Base-by-base conservation (phyloP, 2,329 filamentous ascomycete genomes). In the Trichoderma sp. region DNA sequence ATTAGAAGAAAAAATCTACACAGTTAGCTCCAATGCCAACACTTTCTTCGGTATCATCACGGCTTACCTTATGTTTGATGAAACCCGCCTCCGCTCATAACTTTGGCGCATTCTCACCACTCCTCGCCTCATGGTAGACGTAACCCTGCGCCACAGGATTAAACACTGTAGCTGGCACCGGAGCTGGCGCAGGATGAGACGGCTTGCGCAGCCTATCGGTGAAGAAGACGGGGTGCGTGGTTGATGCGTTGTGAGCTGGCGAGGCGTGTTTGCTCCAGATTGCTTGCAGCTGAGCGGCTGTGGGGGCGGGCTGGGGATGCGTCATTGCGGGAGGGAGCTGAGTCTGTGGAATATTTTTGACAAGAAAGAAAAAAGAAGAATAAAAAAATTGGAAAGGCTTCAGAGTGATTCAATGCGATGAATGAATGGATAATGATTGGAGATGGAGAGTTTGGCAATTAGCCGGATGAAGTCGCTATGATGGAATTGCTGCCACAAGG, bases 151-250 rank as follows among this genome's bases (percentile, higher is more conserved):
- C 87, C 4, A 89, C 85, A 0, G 88, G 88, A 71, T 78, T 88
- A 11, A 73, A 74, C 7, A 16, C 67, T 29, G 57, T 33, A 24
- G 19, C 35, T 21, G 68, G 19, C 14, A 67, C 74, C 7, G 71
- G 66, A 52, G 35, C 21, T 29, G 74, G 75, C 70, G 72, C 70
- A 52, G 69, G 73, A 27, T 84, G 81, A 5, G 88, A 85, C 3
- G 86, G 83, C 73, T 85, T 87, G 69, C 85, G 86, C 62, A 92
- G 80, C 63, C 84, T 84, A 35, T 87, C 82, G 0, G 91, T 91
- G 80, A 94, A 93, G 80, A 94, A 94, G 1, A 93, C 91, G 0
- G 92, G 92, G 73, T 94, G 92, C 31, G 87, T 81, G 49, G 83
- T 83, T 1, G 91, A 87, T 11, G 87, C 82, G 76, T 91, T 85